Conservation (phyloP, 2,329 filamentous ascomycete genomes). For the Phyllosticta ampelicida region DNA sequence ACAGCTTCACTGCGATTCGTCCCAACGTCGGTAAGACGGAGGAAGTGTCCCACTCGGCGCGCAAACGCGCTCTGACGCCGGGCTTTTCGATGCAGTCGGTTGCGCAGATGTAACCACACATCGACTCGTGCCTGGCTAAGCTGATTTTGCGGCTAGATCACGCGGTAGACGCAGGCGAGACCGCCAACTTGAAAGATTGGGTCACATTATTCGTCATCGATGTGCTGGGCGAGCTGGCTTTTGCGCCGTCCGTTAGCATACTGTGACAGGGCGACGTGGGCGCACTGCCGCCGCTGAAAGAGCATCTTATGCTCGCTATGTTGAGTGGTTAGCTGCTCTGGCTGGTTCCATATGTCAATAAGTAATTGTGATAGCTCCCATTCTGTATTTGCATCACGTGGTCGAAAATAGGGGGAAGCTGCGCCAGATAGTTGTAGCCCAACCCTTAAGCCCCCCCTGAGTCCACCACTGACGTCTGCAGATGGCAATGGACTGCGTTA, state of each 20-base stretch:
- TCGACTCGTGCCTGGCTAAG: slow-evolving; percentile 1
- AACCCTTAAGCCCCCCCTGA: neutral
- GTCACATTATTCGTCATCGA: slow-evolving; percentile 9
- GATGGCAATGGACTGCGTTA: neutral
- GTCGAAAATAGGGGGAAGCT: neutral
- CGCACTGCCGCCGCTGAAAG: slow-evolving; percentile 1
- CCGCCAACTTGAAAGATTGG: slow-evolving; percentile 5
- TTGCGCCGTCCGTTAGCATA: slow-evolving; percentile 1
- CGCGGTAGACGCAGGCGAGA: neutral
- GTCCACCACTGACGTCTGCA: neutral
- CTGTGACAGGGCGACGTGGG: neutral
- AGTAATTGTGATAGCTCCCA: neutral
- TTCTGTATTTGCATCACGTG: neutral
- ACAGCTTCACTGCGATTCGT: neutral
- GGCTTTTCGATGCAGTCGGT: slow-evolving; percentile 9
- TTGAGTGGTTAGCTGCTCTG: slow-evolving; percentile 1
- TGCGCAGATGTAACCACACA: slow-evolving; percentile 1
- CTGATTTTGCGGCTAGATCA: neutral
- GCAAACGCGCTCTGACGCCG: slow-evolving; percentile 10
- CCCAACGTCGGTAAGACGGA: neutral
- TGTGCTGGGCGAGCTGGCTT: slow-evolving; percentile 10
- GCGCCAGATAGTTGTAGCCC: neutral
- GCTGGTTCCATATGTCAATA: slow-evolving; percentile 3
- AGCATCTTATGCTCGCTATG: slow-evolving; percentile 9
- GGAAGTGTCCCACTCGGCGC: slow-evolving; percentile 1